Base-by-base conservation (phyloP, 371 early-diverging fungal genomes). In the Batrachochytrium dendrobatidis region DNA sequence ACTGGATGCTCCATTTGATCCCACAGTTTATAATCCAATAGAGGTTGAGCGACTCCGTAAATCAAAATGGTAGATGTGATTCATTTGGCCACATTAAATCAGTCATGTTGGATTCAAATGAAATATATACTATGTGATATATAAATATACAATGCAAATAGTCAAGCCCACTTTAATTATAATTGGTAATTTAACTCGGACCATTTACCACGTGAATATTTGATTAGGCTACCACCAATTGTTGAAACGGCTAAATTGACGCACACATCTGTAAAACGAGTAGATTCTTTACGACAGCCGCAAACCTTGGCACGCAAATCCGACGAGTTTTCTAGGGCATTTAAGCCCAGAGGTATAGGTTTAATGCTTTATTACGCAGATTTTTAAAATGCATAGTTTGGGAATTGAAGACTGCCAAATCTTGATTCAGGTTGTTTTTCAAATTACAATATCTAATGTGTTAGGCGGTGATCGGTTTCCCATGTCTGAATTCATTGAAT, bases 1-100 rank as follows among this genome's bases (percentile, higher is more conserved):
- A n/a, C n/a, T n/a, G n/a, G n/a, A n/a, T n/a, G n/a, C n/a, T n/a
- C 51, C 51, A 29, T 51, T 51, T 22, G 51, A 51, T 24, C 51
- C 51, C 10, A 51, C 51, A 3, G 3, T 5, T 6, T 51, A 6
- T 22, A n/a, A 4, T 4, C 10, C 51, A 6, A n/a, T n/a, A 3
- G 51, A 51, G n/a, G 51, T 24, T 32, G 51, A 51, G 8, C 51
- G 51, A 17, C 32, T 51, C 28, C 51, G 30, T 32, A 51, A 29
- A 32, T 32, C 7, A 7, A 4, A 24, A 51, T 51, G 51, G 51
- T 24, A 8, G 3, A 39, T 20, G 30, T 3, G 3, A 3, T n/a
- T 22, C 8, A n/a, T n/a, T 7, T 4, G 3, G 28, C 24, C 10
- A 10, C 10, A 51, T 7, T 3, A 28, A 3, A 28, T n/a, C n/a